Conservation (phyloP, 2,329 filamentous ascomycete species). For the Botrytis tulipae region DNA sequence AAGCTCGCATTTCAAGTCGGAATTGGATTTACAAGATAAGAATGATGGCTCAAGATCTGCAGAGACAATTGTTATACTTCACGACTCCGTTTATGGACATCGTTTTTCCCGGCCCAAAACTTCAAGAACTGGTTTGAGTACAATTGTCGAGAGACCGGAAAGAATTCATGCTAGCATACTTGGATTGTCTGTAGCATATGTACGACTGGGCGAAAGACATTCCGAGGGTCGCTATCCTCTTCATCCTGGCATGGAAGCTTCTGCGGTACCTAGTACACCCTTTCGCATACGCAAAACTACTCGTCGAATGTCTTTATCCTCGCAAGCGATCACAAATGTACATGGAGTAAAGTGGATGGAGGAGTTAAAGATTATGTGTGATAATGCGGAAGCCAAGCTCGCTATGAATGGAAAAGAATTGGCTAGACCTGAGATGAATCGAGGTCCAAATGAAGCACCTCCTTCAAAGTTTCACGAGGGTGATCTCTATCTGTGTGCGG, state of each 20-base stretch:
- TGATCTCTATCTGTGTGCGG: constrained; percentile 84
- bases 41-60: constrained; percentile 39
- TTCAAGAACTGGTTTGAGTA: constrained; percentile 65
- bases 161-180: constrained; percentile 79
- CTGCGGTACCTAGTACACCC: constrained; percentile 58
- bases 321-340: constrained; percentile 80
- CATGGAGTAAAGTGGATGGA: constrained; percentile 94
- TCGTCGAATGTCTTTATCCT: constrained; percentile 67
- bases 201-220: constrained; percentile 81
- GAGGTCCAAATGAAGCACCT: constrained; percentile 45
- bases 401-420: constrained; percentile 77
- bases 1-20: constrained; percentile 36
- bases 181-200: constrained; percentile 83
- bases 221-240: constrained; percentile 67
- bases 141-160: constrained; percentile 92
- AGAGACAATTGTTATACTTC: constrained; percentile 78
- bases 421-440: constrained; percentile 62
- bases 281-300: constrained; percentile 84
- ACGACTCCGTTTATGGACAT: constrained; percentile 94
- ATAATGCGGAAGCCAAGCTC: constrained; percentile 73
- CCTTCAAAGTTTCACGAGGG: constrained; percentile 71
- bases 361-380: constrained; percentile 82
- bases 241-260: constrained; percentile 57
- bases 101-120: constrained; percentile 82
- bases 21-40: constrained; percentile 35